Conservation (phyloP, 345 rosid species). For the Psidium guajava region DNA sequence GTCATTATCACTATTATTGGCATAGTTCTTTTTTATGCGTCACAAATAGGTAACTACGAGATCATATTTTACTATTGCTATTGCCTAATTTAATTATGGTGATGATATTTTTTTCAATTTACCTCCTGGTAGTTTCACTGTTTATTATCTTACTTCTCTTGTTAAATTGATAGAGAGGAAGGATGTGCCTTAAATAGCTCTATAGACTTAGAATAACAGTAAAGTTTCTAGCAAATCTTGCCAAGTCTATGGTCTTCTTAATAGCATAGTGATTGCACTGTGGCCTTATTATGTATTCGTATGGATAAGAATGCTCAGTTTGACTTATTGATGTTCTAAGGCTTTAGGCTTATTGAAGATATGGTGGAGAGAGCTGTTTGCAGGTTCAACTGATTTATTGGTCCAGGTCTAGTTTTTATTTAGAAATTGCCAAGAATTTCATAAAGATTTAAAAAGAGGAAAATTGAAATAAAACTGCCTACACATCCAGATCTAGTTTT, state of each 20-base stretch:
- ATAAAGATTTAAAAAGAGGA: too few species aligned
- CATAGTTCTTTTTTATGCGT: not conserved
- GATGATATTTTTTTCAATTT: not conserved
- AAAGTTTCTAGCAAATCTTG: not conserved
- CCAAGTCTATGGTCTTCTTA: not conserved
- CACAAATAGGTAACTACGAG: not conserved
- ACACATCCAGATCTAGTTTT: not conserved
- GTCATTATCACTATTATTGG: not conserved
- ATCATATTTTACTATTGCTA: not conserved
- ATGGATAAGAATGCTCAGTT: not conserved
- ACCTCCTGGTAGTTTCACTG: not conserved
- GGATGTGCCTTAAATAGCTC: not conserved
- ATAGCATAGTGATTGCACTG: not conserved
- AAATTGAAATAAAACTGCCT: not conserved
- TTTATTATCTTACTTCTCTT: not conserved
- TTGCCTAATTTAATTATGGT: not conserved
- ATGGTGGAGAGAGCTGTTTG: not conserved
- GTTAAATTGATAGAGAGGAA: not conserved
- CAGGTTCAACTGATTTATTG: not conserved
- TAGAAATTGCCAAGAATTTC: not conserved
- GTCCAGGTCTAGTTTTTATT: not conserved
- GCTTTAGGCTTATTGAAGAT: not conserved
- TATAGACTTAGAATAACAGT: not conserved
- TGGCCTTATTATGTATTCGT: not conserved
- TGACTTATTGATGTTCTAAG: not conserved